phyloP scores from a whole-genome alignment of 2,329 filamentous ascomycete species.

The Coniella vitis region DNA sequence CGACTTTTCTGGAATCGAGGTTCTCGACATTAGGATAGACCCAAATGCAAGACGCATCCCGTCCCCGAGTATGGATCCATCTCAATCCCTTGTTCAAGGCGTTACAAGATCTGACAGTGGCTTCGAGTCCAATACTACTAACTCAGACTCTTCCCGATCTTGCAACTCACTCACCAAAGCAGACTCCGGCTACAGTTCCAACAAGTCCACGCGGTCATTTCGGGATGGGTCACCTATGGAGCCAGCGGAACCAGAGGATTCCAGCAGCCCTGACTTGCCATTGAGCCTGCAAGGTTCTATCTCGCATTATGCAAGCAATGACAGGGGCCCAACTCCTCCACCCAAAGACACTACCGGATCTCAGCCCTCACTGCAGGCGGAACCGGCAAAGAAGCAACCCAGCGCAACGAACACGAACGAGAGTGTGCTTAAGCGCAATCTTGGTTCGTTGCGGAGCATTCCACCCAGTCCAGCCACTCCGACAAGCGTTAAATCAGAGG shows the following conservation, averaged over 20 bases:
- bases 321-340: slow-evolving; percentile 25
- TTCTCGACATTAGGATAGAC: slow-evolving; percentile 36
- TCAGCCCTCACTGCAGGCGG: slow-evolving; percentile 9
- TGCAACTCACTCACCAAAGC: slow-evolving; percentile 45
- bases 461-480: slow-evolving; percentile 23
- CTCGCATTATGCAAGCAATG: slow-evolving; percentile 17
- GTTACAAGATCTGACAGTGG: slow-evolving; percentile 42
- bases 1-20: slow-evolving; percentile 30
- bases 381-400: slow-evolving; percentile 14
- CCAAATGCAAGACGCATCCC: slow-evolving; percentile 34
- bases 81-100: slow-evolving; percentile 19
- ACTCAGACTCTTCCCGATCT: slow-evolving; percentile 30
- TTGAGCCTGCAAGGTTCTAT: neutral
- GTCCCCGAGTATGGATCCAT: slow-evolving; percentile 17
- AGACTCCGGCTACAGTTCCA: slow-evolving; percentile 57
- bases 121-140: slow-evolving; percentile 39
- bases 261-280: slow-evolving; percentile 5
- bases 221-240: slow-evolving; percentile 28
- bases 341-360: slow-evolving; percentile 26
- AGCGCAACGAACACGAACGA: slow-evolving; percentile 18
- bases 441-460: slow-evolving; percentile 17
- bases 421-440: slow-evolving; percentile 12
- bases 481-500: slow-evolving; percentile 22
- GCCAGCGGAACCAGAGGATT: slow-evolving; percentile 21
- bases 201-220: slow-evolving; percentile 50